phyloP scores from a whole-genome alignment of 257 asterid genomes.

The Nicotiana paniculata region DNA sequence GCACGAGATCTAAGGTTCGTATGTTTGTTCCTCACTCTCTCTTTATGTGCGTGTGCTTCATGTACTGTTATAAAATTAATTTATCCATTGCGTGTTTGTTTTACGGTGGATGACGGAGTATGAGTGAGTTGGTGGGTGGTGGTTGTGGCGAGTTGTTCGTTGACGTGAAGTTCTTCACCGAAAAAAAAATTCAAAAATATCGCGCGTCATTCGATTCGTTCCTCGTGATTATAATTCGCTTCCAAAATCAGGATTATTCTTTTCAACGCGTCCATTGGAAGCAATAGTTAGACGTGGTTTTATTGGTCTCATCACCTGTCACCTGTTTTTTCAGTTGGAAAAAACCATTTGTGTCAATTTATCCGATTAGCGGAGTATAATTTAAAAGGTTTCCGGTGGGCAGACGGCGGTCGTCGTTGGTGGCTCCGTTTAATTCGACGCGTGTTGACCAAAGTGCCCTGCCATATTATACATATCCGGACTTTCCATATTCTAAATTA shows the following conservation, averaged over 20 bases:
- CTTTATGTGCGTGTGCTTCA: not conserved
- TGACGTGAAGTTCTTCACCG: slow-evolving; percentile 6
- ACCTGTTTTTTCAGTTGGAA: slow-evolving; percentile 6
- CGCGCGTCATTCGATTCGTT: slow-evolving; percentile 20
- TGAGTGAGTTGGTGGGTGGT: not conserved
- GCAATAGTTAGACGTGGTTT: slow-evolving; percentile 26
- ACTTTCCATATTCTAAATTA: slow-evolving; percentile 4
- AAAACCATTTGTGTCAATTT: not conserved
- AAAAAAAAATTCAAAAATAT: not conserved
- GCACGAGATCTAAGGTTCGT: slow-evolving; percentile 63
- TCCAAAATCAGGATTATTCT: slow-evolving; percentile 19
- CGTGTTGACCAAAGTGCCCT: slow-evolving; percentile 25
- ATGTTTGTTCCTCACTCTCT: not conserved
- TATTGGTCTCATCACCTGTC: not conserved
- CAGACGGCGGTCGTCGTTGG: not conserved
- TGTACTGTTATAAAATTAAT: not conserved
- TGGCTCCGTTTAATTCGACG: slow-evolving; percentile 9
- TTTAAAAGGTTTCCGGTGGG: slow-evolving; percentile 8
- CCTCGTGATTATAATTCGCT: slow-evolving; percentile 31
- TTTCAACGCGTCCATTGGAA: slow-evolving; percentile 25
- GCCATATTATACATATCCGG: slow-evolving; percentile 3
- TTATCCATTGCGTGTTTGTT: not conserved
- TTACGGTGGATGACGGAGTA: slow-evolving; percentile 19
- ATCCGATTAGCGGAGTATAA: not conserved
- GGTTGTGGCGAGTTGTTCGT: slow-evolving; percentile 1